Conservation (phyloP, 2,329 filamentous ascomycete genomes). For the Talaromyces amestolkiae region DNA sequence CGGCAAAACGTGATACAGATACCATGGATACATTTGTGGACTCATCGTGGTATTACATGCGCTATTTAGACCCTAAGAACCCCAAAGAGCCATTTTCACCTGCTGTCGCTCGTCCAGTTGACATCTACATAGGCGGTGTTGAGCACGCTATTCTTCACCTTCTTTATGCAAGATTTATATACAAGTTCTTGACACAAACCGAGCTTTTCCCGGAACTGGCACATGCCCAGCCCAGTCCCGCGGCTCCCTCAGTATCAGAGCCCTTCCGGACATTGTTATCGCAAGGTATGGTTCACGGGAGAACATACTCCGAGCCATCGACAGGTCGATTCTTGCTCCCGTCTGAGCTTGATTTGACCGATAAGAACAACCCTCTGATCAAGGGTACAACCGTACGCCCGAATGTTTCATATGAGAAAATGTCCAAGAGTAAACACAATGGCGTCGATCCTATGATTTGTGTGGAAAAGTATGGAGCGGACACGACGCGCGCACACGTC, state of each 20-base stretch:
- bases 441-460: slow-evolving; percentile 77
- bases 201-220: slow-evolving; percentile 39
- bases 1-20: slow-evolving; percentile 79
- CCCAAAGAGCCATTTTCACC: slow-evolving; percentile 59
- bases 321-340: slow-evolving; percentile 75
- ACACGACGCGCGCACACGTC: slow-evolving; percentile 81
- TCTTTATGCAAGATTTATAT: slow-evolving; percentile 84
- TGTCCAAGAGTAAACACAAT: slow-evolving; percentile 94
- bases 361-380: slow-evolving; percentile 59
- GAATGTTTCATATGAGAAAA: slow-evolving; percentile 75
- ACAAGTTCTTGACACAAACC: slow-evolving; percentile 71
- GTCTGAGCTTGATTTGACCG: slow-evolving; percentile 66
- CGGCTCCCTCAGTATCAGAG: slow-evolving; percentile 54
- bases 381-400: slow-evolving; percentile 58
- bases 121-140: slow-evolving; percentile 84
- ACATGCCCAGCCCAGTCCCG: slow-evolving; percentile 30
- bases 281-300: slow-evolving; percentile 91
- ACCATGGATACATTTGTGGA: slow-evolving; percentile 98
- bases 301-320: slow-evolving; percentile 71
- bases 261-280: slow-evolving; percentile 81
- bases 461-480: slow-evolving; percentile 73
- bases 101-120: slow-evolving; percentile 65
- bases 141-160: slow-evolving; percentile 90
- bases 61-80: slow-evolving; percentile 72
- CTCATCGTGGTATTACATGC: slow-evolving; percentile 89